Conservation (phyloP, 176 grass and related monocot species). For the Cymbopogon citratus region DNA sequence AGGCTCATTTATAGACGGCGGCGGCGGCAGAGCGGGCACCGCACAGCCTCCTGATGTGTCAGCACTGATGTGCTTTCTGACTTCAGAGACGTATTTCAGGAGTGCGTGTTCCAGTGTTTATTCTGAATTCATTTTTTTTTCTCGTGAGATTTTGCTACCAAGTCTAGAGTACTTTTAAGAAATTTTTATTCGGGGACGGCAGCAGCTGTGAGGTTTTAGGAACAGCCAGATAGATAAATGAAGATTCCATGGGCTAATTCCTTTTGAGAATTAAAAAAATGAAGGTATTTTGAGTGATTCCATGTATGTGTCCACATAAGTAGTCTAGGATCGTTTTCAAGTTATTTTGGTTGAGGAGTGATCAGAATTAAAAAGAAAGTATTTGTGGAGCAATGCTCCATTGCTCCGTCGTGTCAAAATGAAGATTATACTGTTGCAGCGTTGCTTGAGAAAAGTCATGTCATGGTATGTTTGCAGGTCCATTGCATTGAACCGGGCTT, state of each 20-base stretch:
- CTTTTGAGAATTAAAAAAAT: background rate
- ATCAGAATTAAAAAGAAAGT: too few species aligned
- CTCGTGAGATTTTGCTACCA: too few species aligned
- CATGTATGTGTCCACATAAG: background rate
- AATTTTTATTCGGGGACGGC: too few species aligned
- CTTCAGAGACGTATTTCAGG: background rate
- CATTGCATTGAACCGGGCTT: background rate
- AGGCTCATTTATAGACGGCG: constrained; percentile 14
- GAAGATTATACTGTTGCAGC: background rate
- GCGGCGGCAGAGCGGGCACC: background rate
- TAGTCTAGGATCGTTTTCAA: background rate
- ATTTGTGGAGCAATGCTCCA: too few species aligned
- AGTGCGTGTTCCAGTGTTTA: background rate
- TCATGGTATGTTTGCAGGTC: background rate
- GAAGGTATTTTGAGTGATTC: too few species aligned
- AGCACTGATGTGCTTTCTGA: background rate
- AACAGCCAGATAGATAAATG: background rate
- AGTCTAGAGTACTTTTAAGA: too few species aligned
- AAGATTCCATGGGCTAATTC: background rate
- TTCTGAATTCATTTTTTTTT: background rate
- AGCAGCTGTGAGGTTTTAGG: background rate
- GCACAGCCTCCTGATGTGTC: background rate
- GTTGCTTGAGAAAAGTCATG: background rate
- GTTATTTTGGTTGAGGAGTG: background rate
- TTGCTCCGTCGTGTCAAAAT: background rate